Evolutionary conservation across 139 green algal genomes (phyloP).

Genomic region (Asterochloris erici): DNA sequence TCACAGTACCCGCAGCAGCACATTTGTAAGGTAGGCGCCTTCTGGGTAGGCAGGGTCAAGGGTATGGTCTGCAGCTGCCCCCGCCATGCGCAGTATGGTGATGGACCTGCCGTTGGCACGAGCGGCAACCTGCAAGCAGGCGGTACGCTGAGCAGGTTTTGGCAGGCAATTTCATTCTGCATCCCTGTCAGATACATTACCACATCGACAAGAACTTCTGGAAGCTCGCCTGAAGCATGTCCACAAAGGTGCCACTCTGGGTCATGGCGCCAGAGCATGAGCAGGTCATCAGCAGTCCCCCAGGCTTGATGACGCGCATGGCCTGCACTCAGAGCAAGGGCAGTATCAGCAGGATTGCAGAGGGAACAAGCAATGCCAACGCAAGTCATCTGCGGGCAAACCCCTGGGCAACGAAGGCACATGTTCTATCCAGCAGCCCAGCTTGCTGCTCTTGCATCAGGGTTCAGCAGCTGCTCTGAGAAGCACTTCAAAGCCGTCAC

Average conservation of each 20-base stretch:
- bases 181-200: not conserved
- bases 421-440: no score
- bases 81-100: slow-evolving; percentile 59
- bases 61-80: slow-evolving; percentile 69
- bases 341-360: no score
- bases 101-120: slow-evolving; percentile 28
- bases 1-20: slow-evolving; percentile 54
- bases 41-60: slow-evolving; percentile 75
- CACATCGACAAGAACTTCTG: not conserved
- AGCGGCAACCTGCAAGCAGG: slow-evolving; percentile 31
- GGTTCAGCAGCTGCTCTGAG: no score
- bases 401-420: no score
- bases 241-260: slow-evolving; percentile 55
- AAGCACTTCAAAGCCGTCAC: no score
- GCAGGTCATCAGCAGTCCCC: slow-evolving; percentile 93
- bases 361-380: no score
- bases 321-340: not conserved
- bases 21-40: slow-evolving; percentile 77
- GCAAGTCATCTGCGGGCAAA: no score
- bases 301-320: slow-evolving; percentile 65
- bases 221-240: slow-evolving; percentile 38
- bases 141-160: not conserved
- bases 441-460: no score
- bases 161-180: not conserved
- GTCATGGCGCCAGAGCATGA: slow-evolving; percentile 87